These are phyloP conservation scores for Pichia sp. DNA, from an alignment of 1,139 yeast genomes.

Conservation along the genomic window DNA sequence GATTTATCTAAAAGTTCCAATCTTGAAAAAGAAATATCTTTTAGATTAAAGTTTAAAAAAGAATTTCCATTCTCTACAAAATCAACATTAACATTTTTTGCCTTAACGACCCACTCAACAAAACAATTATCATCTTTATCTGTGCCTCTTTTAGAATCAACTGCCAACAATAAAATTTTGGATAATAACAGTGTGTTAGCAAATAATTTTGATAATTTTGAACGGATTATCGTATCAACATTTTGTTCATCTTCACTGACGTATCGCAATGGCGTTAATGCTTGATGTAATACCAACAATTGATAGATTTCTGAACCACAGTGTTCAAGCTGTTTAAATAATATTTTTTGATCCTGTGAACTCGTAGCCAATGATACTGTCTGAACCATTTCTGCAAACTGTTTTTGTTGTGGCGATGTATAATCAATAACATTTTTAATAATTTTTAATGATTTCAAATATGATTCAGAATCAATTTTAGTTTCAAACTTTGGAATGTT, in stretches of 20 bases:
- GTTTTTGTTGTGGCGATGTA: slow-evolving; percentile 55
- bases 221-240: slow-evolving; percentile 22
- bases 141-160: slow-evolving; percentile 12
- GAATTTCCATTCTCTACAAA: slow-evolving; percentile 38
- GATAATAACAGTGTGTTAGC: slow-evolving; percentile 62
- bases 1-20: slow-evolving; percentile 57
- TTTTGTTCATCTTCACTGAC: slow-evolving; percentile 28
- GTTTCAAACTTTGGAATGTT: slow-evolving; percentile 68
- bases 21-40: slow-evolving; percentile 56
- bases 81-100: slow-evolving; percentile 87
- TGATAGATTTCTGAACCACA: slow-evolving; percentile 31
- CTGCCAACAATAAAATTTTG: slow-evolving; percentile 29
- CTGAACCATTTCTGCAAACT: slow-evolving; percentile 42
- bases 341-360: slow-evolving; percentile 50
- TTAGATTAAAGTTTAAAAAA: slow-evolving; percentile 66
- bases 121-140: slow-evolving; percentile 26
- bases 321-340: slow-evolving; percentile 45
- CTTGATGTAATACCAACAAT: slow-evolving; percentile 40
- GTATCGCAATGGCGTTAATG: slow-evolving; percentile 34
- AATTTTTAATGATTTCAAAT: slow-evolving; percentile 58
- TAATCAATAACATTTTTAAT: slow-evolving; percentile 61
- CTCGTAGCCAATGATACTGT: slow-evolving; percentile 60
- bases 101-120: slow-evolving; percentile 43
- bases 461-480: slow-evolving; percentile 69
- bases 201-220: slow-evolving; percentile 35